phyloP scores from a whole-genome alignment of 176 grass and related monocot genomes.

The Juncus effusus region DNA sequence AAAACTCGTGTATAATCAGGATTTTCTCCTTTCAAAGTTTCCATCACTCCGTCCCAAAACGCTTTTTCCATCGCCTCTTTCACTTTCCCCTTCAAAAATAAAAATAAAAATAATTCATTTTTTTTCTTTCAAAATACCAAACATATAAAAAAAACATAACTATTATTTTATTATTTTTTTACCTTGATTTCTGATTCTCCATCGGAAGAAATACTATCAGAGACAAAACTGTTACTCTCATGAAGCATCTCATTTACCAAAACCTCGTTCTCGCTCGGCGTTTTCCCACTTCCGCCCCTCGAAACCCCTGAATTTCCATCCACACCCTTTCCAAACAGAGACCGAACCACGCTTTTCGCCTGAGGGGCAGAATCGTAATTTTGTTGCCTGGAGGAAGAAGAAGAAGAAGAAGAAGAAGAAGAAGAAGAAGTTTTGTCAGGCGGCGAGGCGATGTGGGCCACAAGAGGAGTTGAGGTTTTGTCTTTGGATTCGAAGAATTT shows the following conservation, averaged over 20 bases:
- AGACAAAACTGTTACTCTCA: slow-evolving; percentile 33
- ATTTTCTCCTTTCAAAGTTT: slow-evolving; percentile 56
- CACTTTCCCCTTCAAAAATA: slow-evolving; percentile 41
- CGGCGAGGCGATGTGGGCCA: slow-evolving; percentile 53
- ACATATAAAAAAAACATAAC: not conserved
- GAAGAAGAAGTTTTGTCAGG: slow-evolving; percentile 34
- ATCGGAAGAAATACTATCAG: slow-evolving; percentile 32
- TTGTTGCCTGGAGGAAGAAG: not conserved
- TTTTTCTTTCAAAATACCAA: not conserved
- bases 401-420: slow-evolving; percentile 11
- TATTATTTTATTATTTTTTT: not conserved
- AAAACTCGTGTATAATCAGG: slow-evolving; percentile 68
- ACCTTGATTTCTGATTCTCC: slow-evolving; percentile 60
- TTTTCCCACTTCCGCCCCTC: slow-evolving; percentile 26
- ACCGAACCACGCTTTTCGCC: slow-evolving; percentile 44
- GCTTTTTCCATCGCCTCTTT: slow-evolving; percentile 82
- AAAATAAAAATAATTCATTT: slow-evolving; percentile 17
- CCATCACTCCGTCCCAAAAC: slow-evolving; percentile 79
- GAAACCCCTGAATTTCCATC: not conserved
- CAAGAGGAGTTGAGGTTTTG: slow-evolving; percentile 44
- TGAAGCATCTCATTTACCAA: slow-evolving; percentile 96
- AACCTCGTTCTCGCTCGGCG: slow-evolving; percentile 67
- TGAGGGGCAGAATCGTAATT: slow-evolving; percentile 5
- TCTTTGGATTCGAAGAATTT: slow-evolving; percentile 91
- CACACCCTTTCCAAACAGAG: slow-evolving; percentile 37